Base-by-base conservation (phyloP, 139 green algal species). In the Picochlorum sp. region DNA sequence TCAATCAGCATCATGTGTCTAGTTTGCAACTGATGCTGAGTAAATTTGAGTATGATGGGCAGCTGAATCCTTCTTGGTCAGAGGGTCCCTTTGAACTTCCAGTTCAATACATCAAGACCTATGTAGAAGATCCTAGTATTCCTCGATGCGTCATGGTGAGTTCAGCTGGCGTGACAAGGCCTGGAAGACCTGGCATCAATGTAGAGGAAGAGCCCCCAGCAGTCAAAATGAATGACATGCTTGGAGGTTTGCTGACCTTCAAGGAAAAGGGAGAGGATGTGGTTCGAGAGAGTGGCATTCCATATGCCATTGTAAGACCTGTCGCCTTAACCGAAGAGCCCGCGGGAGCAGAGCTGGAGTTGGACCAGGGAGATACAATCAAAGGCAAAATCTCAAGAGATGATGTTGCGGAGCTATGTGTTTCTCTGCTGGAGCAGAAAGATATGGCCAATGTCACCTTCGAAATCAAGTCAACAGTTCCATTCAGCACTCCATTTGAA, bases 11-110 rank as follows among this genome's bases (percentile, higher is more conserved):
- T 6, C 70, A 10, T 49, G 76, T 95, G 32, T 68, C 56, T 54
- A 79, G 67, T 38, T 54, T 89, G 10, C 76, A 85, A 69, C 46
- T 69, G 38, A 95, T 94, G 87, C 81, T 94, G 24, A 91, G 79
- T 68, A 98, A 98, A 75, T 97, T 98, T 74, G 91, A 96, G 80
- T 92, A 94, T 56, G 92, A 97, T 32, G 77, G 80, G 10, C 69
- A 71, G 5, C 81, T 97, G 18, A 98, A 98, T 74, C 92, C 92
- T 14, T 52, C 44, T 37, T 95, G 96, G 79, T 70, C 26, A 10
- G 52, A 77, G 1, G 91, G 91, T 3, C 10, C 64, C 14, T 96
- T 97, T 61, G 34, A 78, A 49, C 78, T 98, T 61, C 87, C 89
- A 14, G 64, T 96, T 32, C 44, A 71, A 6, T 28, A 50, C 50